Conservation (phyloP, 208 protist species). For the Phytomonas serpens region DNA sequence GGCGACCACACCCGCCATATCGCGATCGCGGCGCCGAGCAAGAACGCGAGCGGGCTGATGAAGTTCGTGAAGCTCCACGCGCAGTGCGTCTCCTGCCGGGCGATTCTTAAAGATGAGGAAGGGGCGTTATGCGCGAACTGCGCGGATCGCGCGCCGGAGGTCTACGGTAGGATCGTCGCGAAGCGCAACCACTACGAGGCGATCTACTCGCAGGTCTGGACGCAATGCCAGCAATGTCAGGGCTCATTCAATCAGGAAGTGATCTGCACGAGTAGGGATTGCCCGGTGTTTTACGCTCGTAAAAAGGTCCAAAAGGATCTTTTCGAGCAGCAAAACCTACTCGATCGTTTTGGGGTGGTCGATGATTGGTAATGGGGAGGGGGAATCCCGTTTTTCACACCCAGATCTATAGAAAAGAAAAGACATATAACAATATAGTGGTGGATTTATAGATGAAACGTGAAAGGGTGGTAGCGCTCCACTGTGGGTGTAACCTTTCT, state of each 20-base stretch:
- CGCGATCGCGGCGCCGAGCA: constrained; percentile 89
- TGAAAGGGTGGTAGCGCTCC: background rate
- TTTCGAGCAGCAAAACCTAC: constrained; percentile 81
- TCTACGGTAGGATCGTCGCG: constrained; percentile 91
- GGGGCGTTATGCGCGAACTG: constrained; percentile 92
- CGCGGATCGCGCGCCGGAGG: constrained; percentile 71
- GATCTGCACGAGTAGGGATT: constrained; percentile 95
- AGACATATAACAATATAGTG: constrained; percentile 2
- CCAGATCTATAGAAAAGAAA: background rate
- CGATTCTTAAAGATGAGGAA: constrained; percentile 39
- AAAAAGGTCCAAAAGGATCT: constrained; percentile 99
- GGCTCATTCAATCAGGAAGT: constrained; percentile 97
- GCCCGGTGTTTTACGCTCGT: constrained; percentile 99
- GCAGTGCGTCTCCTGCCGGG: constrained; percentile 95
- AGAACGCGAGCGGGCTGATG: constrained; percentile 93
- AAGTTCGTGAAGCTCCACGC: constrained; percentile 94
- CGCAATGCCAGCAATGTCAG: constrained; percentile 99
- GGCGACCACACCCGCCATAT: constrained; percentile 98
- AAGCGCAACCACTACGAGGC: constrained; percentile 93
- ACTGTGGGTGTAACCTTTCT: background rate
- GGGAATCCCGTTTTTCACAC: background rate
- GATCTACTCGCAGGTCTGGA: constrained; percentile 96
- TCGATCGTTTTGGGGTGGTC: constrained; percentile 94
- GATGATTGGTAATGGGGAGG: constrained; percentile 79
- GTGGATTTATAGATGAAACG: background rate